Percentiles rank a stretch among this genome's conserved stretches.
phyloP scores from a whole-genome alignment of 176 grass and related monocot species.

The Rhynchospora breviuscula region DNA sequence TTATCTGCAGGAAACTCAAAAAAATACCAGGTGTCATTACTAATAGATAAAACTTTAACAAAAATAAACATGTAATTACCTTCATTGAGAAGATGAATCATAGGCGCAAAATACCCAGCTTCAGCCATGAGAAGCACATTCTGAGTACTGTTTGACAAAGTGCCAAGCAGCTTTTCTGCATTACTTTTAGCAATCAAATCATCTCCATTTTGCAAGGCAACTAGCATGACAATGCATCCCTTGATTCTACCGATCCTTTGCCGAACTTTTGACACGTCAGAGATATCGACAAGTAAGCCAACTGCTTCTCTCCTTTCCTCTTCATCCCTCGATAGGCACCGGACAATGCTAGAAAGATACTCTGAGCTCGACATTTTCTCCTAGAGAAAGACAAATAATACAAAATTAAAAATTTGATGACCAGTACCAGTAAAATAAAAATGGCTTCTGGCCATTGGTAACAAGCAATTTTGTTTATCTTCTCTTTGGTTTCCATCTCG shows the following conservation, averaged over 20 bases:
- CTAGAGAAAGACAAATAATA: conserved; percentile 17
- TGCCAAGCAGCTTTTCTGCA: conserved; percentile 40
- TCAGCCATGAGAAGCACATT: conserved; percentile 90
- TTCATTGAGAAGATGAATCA: conserved; percentile 66
- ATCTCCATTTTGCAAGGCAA: conserved; percentile 50
- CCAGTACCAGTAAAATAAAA: neutral
- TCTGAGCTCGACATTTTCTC: conserved; percentile 63
- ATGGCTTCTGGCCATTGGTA: neutral
- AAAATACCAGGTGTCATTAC: neutral
- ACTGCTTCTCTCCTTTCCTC: conserved; percentile 62
- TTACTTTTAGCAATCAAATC: conserved; percentile 36
- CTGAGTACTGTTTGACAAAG: conserved; percentile 56
- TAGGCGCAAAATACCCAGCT: conserved; percentile 64
- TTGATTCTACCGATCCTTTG: conserved; percentile 75
- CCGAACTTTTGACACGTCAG: conserved; percentile 44
- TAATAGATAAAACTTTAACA: neutral
- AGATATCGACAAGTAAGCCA: conserved; percentile 54
- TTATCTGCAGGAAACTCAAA: neutral
- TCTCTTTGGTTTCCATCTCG: neutral
- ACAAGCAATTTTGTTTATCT: neutral
- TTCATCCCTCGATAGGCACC: conserved; percentile 51
- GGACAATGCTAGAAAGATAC: conserved; percentile 59
- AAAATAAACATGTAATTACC: conserved; percentile 31
- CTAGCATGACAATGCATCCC: conserved; percentile 79
- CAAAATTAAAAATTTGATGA: neutral